These are phyloP conservation scores for Colletotrichum godetiae DNA, from an alignment of 2,329 filamentous ascomycete genomes.

Conservation along the genomic window DNA sequence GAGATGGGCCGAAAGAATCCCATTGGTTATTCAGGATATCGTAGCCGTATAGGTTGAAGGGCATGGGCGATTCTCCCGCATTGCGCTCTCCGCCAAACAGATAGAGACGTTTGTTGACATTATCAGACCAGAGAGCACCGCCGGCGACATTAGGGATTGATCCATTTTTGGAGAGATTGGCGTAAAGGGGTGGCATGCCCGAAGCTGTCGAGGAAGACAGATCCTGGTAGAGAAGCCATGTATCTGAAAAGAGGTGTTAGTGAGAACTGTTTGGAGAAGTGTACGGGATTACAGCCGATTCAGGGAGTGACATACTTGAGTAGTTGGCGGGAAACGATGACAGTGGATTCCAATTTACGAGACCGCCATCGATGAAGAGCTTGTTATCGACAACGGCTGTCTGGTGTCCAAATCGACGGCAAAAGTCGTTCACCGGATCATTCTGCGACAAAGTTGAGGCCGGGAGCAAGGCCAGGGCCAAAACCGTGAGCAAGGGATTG, in stretches of 20 bases:
- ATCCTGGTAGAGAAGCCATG: conserved; percentile 68
- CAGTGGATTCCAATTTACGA: conserved; percentile 65
- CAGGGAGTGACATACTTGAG: conserved; percentile 59
- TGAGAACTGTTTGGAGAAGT: neutral
- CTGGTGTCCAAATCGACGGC: conserved; percentile 67
- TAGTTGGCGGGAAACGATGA: conserved; percentile 61
- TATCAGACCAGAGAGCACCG: conserved; percentile 68
- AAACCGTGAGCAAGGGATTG: neutral
- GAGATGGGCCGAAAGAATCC: conserved; percentile 57
- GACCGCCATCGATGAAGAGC: conserved; percentile 72
- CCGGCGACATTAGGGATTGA: conserved; percentile 61
- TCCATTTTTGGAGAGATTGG: conserved; percentile 69
- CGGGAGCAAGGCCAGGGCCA: conserved; percentile 20
- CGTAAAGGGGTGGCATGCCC: conserved; percentile 63
- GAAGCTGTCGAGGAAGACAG: conserved; percentile 57
- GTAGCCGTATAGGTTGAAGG: conserved; percentile 66
- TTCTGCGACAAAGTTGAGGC: conserved; percentile 46
- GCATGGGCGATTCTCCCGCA: conserved; percentile 50
- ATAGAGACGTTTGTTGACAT: conserved; percentile 72
- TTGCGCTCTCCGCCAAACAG: conserved; percentile 70
- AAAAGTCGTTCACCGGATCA: conserved; percentile 66
- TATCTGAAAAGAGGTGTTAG: conserved; percentile 50
- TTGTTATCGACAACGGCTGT: conserved; percentile 68
- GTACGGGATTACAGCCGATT: neutral
- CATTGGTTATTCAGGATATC: conserved; percentile 68